A percentile compares a stretch with the other conserved stretches of the same genome.
Evolutionary conservation across 2,329 filamentous ascomycete species (phyloP).

Genomic region (Biscogniauxia marginata): DNA sequence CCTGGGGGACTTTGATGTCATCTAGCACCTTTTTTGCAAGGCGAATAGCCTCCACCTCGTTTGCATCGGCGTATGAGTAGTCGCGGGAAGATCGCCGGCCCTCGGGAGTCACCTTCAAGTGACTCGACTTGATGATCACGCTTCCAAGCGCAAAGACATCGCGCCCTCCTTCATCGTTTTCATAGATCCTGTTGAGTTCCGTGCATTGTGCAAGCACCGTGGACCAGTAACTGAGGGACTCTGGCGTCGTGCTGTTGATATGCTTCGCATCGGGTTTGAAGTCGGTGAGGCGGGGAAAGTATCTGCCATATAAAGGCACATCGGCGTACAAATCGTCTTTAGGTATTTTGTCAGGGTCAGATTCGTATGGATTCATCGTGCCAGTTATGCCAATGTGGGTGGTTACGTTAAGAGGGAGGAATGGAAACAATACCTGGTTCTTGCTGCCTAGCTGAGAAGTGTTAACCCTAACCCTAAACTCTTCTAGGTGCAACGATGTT

Average conservation of each 20-base stretch:
- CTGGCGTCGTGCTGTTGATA: slow-evolving; percentile 1
- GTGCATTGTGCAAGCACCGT: slow-evolving; percentile 33
- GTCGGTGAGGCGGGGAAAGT: slow-evolving; percentile 27
- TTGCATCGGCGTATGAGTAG: slow-evolving; percentile 17
- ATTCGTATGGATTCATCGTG: slow-evolving; percentile 25
- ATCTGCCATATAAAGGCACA: slow-evolving; percentile 33
- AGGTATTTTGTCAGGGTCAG: slow-evolving; percentile 33
- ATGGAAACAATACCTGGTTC: no score
- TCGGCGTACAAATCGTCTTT: slow-evolving; percentile 29
- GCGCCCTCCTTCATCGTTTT: slow-evolving; percentile 33
- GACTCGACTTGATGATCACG: slow-evolving; percentile 38
- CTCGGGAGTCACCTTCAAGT: slow-evolving; percentile 5
- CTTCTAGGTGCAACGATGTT: no score
- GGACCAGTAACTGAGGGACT: slow-evolving; percentile 30
- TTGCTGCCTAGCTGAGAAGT: no score
- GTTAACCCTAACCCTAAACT: no score
- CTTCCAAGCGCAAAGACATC: slow-evolving; percentile 43
- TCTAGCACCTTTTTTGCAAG: slow-evolving; percentile 6
- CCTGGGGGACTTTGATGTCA: slow-evolving; percentile 12
- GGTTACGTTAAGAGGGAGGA: no score
- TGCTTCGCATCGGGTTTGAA: slow-evolving; percentile 20
- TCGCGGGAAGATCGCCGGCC: slow-evolving; percentile 2
- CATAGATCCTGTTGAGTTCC: slow-evolving; percentile 31
- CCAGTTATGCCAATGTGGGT: no score
- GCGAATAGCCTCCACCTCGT: slow-evolving; percentile 12